phyloP scores from a whole-genome alignment of 805 yeast species.

The Candida palmyrensis region DNA sequence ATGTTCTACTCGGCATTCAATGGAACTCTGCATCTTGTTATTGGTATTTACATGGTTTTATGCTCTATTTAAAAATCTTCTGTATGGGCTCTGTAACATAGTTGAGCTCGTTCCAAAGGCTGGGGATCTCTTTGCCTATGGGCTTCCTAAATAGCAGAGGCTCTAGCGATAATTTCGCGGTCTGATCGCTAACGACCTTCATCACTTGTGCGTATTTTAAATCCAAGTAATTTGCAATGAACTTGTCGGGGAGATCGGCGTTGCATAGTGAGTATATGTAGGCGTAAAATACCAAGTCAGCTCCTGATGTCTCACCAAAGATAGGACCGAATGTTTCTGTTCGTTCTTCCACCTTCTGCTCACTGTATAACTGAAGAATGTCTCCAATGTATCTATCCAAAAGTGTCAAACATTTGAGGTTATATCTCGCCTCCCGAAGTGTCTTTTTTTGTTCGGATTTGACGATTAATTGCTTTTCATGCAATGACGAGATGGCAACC shows the following conservation, averaged over 20 bases:
- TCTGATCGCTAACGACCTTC: conserved; percentile 7
- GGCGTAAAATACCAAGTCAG: conserved; percentile 37
- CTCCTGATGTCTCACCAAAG: conserved; percentile 12
- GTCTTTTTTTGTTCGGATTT: conserved; percentile 27
- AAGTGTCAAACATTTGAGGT: conserved; percentile 26
- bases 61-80: too few species aligned
- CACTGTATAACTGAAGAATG: conserved; percentile 12
- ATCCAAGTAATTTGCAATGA: conserved; percentile 29
- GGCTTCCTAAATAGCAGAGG: conserved; percentile 17
- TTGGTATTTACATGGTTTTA: too few species aligned
- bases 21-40: too few species aligned
- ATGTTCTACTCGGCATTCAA: too few species aligned
- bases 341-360: too few species aligned
- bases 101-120: conserved; percentile 29
- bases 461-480: conserved; percentile 29
- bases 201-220: conserved; percentile 26
- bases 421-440: conserved; percentile 27
- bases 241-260: conserved; percentile 35
- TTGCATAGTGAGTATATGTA: conserved; percentile 28
- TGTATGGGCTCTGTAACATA: conserved; percentile 8
- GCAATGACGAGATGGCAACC: conserved; percentile 32
- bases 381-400: conserved; percentile 16
- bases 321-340: too few species aligned
- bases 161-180: conserved; percentile 7
- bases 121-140: conserved; percentile 25